phyloP scores from a whole-genome alignment of 768 basidiomycete species.

The Suillus tomentosus region DNA sequence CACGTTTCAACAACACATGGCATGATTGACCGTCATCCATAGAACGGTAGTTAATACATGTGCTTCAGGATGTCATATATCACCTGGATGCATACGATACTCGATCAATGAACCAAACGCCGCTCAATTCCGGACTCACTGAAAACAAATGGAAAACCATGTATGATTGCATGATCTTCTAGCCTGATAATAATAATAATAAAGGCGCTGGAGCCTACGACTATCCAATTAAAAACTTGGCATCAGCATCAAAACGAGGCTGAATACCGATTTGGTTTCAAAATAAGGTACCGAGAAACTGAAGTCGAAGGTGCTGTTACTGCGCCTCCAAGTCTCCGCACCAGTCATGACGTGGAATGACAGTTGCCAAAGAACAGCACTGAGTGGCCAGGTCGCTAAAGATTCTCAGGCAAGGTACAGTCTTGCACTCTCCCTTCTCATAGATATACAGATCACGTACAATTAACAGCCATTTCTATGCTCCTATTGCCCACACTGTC shows the following conservation, averaged over 20 bases:
- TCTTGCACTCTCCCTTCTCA: slow-evolving; percentile 16
- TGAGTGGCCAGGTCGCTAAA: neutral
- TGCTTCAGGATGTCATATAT: slow-evolving; percentile 11
- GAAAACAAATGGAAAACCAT: slow-evolving; percentile 2
- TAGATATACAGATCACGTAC: slow-evolving; percentile 32
- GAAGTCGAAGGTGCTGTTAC: slow-evolving; percentile 20
- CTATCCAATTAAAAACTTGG: slow-evolving; percentile 22
- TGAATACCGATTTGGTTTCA: slow-evolving; percentile 20
- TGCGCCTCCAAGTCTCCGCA: slow-evolving; percentile 13
- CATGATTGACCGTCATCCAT: slow-evolving; percentile 12
- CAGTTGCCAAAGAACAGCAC: slow-evolving; percentile 16
- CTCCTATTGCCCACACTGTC: slow-evolving; percentile 18
- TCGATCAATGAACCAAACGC: slow-evolving; percentile 16
- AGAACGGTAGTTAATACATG: slow-evolving; percentile 8
- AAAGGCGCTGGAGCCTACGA: slow-evolving; percentile 8
- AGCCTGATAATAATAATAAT: slow-evolving; percentile 15
- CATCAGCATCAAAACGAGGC: slow-evolving; percentile 21
- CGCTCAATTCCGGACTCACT: slow-evolving; percentile 5
- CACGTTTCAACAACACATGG: slow-evolving; percentile 29
- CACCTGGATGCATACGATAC: slow-evolving; percentile 11
- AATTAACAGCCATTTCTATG: slow-evolving; percentile 11
- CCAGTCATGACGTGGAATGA: slow-evolving; percentile 15
- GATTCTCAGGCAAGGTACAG: slow-evolving; percentile 30
- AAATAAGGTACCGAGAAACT: slow-evolving; percentile 21
- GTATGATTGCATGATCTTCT: slow-evolving; percentile 11